Percentiles rank a stretch among this genome's conserved stretches.
Evolutionary conservation across 768 basidiomycete genomes (phyloP).

Genomic region (Lyophyllum atratum): DNA sequence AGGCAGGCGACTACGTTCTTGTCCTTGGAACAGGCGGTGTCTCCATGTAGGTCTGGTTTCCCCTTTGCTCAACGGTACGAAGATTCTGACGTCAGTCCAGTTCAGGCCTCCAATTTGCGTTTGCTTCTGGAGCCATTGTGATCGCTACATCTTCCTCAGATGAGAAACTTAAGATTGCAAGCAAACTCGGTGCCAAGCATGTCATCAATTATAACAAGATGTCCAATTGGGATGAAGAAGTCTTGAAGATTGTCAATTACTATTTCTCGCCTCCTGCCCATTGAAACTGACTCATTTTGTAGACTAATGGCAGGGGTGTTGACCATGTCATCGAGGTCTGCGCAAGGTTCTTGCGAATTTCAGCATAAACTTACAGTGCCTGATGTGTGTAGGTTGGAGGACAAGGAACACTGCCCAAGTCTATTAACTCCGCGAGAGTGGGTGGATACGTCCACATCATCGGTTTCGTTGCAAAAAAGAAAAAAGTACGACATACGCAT

Average conservation of each 20-base stretch:
- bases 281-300: conserved; percentile 5
- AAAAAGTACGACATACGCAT: conserved; percentile 26
- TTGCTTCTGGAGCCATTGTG: conserved; percentile 62
- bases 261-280: neutral
- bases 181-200: conserved; percentile 52
- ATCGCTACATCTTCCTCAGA: conserved; percentile 71
- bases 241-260: conserved; percentile 37
- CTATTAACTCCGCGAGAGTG: conserved; percentile 36
- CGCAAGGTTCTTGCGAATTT: neutral
- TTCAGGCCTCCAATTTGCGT: conserved; percentile 61
- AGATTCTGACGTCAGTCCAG: conserved; percentile 23
- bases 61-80: neutral
- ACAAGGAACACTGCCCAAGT: conserved; percentile 47
- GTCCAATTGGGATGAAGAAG: conserved; percentile 61
- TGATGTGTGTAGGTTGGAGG: conserved; percentile 55
- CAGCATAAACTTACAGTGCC: conserved; percentile 14
- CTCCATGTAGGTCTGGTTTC: conserved; percentile 39
- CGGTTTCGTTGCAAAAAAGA: conserved; percentile 51
- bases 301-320: conserved; percentile 41
- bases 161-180: conserved; percentile 55
- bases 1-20: conserved; percentile 61
- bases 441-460: conserved; percentile 52
- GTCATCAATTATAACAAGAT: conserved; percentile 63
- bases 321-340: conserved; percentile 40
- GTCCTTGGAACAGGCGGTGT: conserved; percentile 60